phyloP scores from a whole-genome alignment of 1,284 basidiomycete genomes.

The Erythrobasidium hasegawianum region DNA sequence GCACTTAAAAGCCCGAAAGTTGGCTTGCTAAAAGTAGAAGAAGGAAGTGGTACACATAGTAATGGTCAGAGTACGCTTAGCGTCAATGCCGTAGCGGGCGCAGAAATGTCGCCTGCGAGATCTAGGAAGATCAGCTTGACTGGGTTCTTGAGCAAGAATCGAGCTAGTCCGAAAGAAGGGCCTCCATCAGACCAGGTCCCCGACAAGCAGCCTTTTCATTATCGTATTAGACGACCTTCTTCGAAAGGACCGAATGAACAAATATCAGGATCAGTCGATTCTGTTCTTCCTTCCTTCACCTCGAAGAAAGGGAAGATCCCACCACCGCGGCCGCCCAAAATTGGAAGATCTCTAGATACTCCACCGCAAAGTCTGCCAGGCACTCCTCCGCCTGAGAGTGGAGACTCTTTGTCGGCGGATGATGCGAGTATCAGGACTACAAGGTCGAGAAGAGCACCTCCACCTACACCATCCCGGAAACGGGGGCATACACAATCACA shows the following conservation, averaged over 20 bases:
- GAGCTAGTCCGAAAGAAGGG: background rate
- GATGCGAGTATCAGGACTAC: slow-evolving; percentile 5
- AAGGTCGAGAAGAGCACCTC: slow-evolving; percentile 19
- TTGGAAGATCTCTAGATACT: background rate
- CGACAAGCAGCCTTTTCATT: background rate
- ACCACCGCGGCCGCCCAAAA: slow-evolving; percentile 24
- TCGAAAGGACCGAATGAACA: background rate
- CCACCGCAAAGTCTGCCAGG: slow-evolving; percentile 21
- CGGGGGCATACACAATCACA: slow-evolving; percentile 5
- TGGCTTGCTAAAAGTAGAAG: slow-evolving; percentile 5
- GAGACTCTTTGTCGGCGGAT: background rate
- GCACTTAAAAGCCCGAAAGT: slow-evolving; percentile 12
- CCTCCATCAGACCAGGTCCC: slow-evolving; percentile 8
- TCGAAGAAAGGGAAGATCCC: slow-evolving; percentile 23
- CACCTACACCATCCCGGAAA: slow-evolving; percentile 22
- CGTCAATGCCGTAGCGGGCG: slow-evolving; percentile 30
- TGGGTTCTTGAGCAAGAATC: background rate
- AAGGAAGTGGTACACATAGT: background rate
- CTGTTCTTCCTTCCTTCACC: background rate
- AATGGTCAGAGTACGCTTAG: slow-evolving; percentile 14
- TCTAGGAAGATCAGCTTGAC: background rate
- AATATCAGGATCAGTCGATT: background rate
- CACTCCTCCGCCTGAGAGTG: slow-evolving; percentile 12
- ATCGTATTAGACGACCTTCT: background rate
- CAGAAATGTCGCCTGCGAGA: slow-evolving; percentile 13